phyloP scores from a whole-genome alignment of 495 filamentous ascomycete species.

The Aspergillus wentii region DNA sequence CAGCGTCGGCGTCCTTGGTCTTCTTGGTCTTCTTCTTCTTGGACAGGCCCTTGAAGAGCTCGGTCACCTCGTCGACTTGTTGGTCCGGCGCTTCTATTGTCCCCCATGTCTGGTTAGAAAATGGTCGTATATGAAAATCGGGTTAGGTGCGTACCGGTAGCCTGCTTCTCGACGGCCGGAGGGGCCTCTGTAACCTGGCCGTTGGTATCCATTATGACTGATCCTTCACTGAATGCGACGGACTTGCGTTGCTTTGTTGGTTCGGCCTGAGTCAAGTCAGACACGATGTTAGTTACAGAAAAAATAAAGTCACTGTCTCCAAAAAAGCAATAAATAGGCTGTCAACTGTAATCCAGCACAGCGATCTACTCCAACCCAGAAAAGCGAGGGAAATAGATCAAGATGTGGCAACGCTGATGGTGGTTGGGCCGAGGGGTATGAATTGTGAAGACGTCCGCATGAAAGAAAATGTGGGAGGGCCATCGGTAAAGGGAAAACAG shows the following conservation, averaged over 20 bases:
- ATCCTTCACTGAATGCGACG: conserved; percentile 82
- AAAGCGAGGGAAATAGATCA: background rate
- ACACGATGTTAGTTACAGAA: conserved; percentile 1
- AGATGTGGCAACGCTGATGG: conserved; percentile 5
- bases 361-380: background rate
- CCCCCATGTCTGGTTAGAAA: background rate
- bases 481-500: conserved; percentile 37
- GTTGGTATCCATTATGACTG: conserved; percentile 78
- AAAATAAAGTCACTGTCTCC: too few relatives aligned
- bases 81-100: conserved; percentile 42
- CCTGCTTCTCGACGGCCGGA: conserved; percentile 54
- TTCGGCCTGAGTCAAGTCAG: conserved; percentile 7
- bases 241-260: conserved; percentile 68
- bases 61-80: conserved; percentile 65
- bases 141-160: conserved; percentile 13
- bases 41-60: conserved; percentile 76
- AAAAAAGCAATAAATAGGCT: background rate
- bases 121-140: conserved; percentile 3
- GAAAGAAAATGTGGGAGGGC: conserved; percentile 42
- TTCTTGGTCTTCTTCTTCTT: conserved; percentile 80
- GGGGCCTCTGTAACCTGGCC: conserved; percentile 71
- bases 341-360: background rate
- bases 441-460: conserved; percentile 6
- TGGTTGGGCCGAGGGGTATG: conserved; percentile 20
- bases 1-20: conserved; percentile 53